Evolutionary conservation across 140 eudicot genomes (phyloP).

Genomic region (Stevia rebaudiana): DNA sequence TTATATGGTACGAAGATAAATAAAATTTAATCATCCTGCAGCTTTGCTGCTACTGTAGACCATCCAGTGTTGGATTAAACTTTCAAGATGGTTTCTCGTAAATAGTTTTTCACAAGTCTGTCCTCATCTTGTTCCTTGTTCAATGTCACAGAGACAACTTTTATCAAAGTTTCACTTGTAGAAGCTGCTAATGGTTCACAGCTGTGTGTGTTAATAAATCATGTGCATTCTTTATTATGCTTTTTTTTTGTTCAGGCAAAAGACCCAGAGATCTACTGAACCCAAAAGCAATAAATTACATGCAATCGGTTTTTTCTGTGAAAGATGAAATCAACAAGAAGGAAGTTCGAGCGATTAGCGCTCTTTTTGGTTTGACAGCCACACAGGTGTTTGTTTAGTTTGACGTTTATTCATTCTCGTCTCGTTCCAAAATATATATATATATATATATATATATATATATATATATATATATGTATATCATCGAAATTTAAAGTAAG

Average conservation of each 20-base stretch:
- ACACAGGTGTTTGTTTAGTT: constrained; percentile 60
- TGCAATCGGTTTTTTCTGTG: constrained; percentile 74
- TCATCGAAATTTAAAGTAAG: background rate
- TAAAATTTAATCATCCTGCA: background rate
- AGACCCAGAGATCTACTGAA: constrained; percentile 88
- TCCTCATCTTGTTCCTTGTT: background rate
- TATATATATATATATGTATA: too few relatives aligned
- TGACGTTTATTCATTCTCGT: background rate
- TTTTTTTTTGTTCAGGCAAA: constrained; percentile 57
- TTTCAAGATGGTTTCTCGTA: background rate
- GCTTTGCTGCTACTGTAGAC: background rate
- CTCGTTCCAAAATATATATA: too few relatives aligned
- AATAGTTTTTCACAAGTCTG: background rate
- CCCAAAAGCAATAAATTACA: constrained; percentile 84
- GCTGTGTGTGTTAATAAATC: constrained; percentile 1
- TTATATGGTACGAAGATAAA: background rate
- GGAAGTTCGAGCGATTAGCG: constrained; percentile 78
- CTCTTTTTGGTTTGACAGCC: constrained; percentile 84
- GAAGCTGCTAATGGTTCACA: background rate
- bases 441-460: too few relatives aligned
- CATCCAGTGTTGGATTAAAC: background rate
- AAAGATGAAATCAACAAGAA: constrained; percentile 89
- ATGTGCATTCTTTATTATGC: background rate
- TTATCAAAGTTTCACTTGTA: background rate
- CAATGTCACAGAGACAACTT: background rate